phyloP scores from a whole-genome alignment of 2,329 filamentous ascomycete species.

The Knufia fluminis region DNA sequence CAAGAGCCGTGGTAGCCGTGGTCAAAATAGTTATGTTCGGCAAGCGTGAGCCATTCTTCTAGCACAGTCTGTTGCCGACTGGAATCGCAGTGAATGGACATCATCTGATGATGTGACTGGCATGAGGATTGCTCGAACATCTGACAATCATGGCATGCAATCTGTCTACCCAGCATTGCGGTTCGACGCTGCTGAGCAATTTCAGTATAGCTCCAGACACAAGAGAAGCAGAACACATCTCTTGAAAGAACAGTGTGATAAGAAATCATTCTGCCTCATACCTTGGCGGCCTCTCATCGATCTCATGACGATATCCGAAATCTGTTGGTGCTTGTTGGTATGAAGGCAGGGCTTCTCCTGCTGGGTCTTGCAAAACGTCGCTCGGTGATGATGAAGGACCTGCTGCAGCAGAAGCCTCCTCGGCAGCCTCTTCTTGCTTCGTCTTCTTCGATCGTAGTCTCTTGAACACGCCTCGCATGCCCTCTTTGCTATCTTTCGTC shows the following conservation, averaged over 20 bases:
- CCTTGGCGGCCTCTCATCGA: conserved; percentile 8
- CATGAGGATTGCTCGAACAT: background rate
- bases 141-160: background rate
- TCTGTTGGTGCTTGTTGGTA: conserved; percentile 2
- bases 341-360: background rate
- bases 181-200: background rate
- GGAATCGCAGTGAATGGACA: no score
- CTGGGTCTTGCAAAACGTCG: background rate
- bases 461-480: background rate
- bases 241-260: background rate
- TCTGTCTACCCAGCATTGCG: background rate
- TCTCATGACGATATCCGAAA: conserved; percentile 8
- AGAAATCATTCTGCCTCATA: conserved; percentile 8
- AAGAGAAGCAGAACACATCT: background rate
- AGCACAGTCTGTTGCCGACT: no score
- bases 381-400: background rate
- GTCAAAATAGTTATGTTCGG: no score
- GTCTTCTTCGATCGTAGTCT: background rate
- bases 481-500: background rate
- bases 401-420: background rate
- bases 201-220: background rate
- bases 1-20: no score
- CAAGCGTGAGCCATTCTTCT: no score
- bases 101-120: background rate
- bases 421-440: conserved; percentile 3